These are phyloP conservation scores for Daldinia decipiens DNA, from an alignment of 495 filamentous ascomycete species.

Conservation along the genomic window DNA sequence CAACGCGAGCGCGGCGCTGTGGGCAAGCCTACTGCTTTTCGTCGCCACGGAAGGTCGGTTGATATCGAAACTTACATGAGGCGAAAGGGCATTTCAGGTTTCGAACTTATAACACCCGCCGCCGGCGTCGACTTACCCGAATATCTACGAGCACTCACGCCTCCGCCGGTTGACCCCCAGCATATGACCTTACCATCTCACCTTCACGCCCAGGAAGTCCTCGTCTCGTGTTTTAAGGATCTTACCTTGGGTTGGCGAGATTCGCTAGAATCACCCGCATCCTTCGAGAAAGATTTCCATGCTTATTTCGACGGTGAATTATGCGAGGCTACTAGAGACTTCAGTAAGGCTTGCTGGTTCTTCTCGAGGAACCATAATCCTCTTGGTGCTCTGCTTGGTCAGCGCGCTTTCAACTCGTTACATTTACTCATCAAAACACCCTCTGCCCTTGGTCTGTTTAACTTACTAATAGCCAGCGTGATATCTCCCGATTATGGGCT, in stretches of 20 bases:
- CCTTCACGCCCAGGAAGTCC: constrained; percentile 40
- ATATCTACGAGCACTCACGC: constrained; percentile 47
- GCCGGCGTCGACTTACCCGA: constrained; percentile 37
- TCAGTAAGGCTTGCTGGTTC: constrained; percentile 42
- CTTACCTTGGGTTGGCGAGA: constrained; percentile 35
- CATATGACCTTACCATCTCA: constrained; percentile 39
- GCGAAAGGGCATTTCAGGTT: constrained; percentile 46
- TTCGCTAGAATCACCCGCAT: constrained; percentile 17
- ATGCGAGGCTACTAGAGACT: constrained; percentile 41
- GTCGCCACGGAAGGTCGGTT: constrained; percentile 44
- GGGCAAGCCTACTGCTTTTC: constrained; percentile 46
- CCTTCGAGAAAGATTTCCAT: constrained; percentile 33
- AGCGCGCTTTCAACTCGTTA: constrained; percentile 33
- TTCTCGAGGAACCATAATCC: constrained; percentile 32
- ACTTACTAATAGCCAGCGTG: constrained; percentile 37
- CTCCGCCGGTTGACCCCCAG: constrained; percentile 36
- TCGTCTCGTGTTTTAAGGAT: constrained; percentile 39
- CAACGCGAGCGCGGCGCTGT: constrained; percentile 46
- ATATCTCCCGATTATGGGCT: constrained; percentile 39
- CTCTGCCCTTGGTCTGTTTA: constrained; percentile 36
- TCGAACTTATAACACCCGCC: constrained; percentile 42
- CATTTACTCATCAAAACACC: constrained; percentile 32
- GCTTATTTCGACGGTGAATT: constrained; percentile 38
- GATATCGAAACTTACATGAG: constrained; percentile 48
- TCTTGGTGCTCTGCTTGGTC: constrained; percentile 32